phyloP scores from a whole-genome alignment of 2,329 filamentous ascomycete genomes.

The Phoma herbarum region DNA sequence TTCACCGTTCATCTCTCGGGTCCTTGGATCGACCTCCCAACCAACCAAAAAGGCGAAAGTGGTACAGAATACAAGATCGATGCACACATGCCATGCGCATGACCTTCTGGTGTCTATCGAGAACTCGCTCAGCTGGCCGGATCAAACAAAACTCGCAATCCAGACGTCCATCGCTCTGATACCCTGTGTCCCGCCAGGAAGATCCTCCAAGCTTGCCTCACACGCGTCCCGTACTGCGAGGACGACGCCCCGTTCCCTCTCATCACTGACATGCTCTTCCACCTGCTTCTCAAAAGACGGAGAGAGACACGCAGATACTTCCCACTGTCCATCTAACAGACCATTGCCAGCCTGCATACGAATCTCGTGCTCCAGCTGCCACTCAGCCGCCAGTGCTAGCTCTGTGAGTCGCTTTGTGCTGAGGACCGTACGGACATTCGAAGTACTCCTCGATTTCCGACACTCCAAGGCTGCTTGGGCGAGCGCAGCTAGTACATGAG shows the following conservation, averaged over 20 bases:
- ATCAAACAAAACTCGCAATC: constrained; percentile 31
- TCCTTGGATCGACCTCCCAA: no score
- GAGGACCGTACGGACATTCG: constrained; percentile 61
- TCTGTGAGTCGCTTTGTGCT: constrained; percentile 54
- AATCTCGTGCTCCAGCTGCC: constrained; percentile 50
- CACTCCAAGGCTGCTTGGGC: constrained; percentile 57
- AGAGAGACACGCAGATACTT: constrained; percentile 31
- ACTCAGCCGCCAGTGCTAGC: constrained; percentile 51
- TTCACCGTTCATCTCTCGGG: neutral
- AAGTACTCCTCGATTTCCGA: constrained; percentile 48
- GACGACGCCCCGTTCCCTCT: constrained; percentile 27
- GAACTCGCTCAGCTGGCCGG: neutral
- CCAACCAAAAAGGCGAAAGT: no score
- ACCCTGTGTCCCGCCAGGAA: constrained; percentile 25
- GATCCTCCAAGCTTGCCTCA: constrained; percentile 28
- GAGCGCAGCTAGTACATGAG: constrained; percentile 64
- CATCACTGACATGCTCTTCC: constrained; percentile 24
- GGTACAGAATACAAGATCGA: neutral
- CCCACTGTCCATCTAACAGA: constrained; percentile 58
- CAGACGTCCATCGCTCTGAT: constrained; percentile 33
- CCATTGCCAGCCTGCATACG: constrained; percentile 50
- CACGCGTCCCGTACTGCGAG: constrained; percentile 31
- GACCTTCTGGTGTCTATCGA: neutral
- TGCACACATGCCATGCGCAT: neutral
- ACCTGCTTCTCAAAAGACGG: constrained; percentile 25